Evolutionary conservation across 2,329 filamentous ascomycete species (phyloP), one percentile per base, ranked within the genome.

Genomic region (Xylariaceae sp.): DNA sequence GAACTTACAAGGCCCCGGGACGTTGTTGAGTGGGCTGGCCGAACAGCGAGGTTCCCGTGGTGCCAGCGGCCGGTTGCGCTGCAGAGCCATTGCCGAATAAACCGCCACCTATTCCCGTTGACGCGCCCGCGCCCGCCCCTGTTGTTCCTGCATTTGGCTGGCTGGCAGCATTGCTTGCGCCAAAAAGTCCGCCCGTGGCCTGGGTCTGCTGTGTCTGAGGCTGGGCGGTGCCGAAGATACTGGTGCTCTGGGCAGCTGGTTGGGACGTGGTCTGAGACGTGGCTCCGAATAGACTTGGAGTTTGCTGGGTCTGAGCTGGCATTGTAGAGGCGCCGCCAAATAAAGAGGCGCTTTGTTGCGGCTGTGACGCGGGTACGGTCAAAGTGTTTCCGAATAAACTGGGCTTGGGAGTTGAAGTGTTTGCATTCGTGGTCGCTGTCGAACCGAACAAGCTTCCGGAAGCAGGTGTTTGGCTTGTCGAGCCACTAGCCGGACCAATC

Each of bases 1-100:
- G n/a, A 14, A 54, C 61, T 52, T 41, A 64, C 61, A 63, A 62
- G 12, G 58, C 43, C 23, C 54, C 36, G 3, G 53, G 38, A 13
- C 51, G 54, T 40, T 47, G 53, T 19, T 57, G 56, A 36, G 46
- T 21, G 16, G 51, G 12, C 31, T 56, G 54, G n/a, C 48, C 43
- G 12, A 55, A 47, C 4, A 52, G 15, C 37, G 27, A 23, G 4
- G 34, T 27, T 5, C 45, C 43, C 6, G 34, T 17, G 26, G 38
- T 38, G 36, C 40, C 44, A 24, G 34, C 28, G 24, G 45, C 34
- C 24, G 51, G 40, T 44, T 57, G 51, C 9, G 40, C 17, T 17
- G 37, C 35, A 5, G 34, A 29, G 23, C 29, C 17, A 8, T 33
- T 34, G 23, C 56, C 57, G 46, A 63, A 63, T 11, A 63, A 44